These are phyloP conservation scores for Posidonia oceanica DNA, from an alignment of 116 monocot species.

Conservation along the genomic window DNA sequence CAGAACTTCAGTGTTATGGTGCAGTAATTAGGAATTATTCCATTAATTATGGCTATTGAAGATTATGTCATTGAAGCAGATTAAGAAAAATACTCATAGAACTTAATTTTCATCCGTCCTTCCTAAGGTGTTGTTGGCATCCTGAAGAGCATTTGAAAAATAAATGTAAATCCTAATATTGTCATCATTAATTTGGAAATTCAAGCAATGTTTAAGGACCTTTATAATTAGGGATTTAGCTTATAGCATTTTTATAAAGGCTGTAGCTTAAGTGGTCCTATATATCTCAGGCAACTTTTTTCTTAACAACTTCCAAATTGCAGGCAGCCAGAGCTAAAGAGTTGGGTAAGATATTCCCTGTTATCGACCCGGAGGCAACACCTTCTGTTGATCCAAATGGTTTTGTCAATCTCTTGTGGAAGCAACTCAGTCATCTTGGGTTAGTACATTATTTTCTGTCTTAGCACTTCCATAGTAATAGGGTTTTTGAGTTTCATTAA, in stretches of 20 bases:
- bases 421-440: slow-evolving; percentile 91
- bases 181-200: no score
- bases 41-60: no score
- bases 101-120: neutral
- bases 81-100: no score
- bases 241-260: no score
- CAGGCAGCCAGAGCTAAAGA: slow-evolving; percentile 62
- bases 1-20: no score
- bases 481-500: neutral
- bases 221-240: neutral
- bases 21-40: no score
- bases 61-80: no score
- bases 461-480: neutral
- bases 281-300: neutral
- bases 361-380: slow-evolving; percentile 37
- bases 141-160: no score
- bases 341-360: slow-evolving; percentile 64
- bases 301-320: neutral
- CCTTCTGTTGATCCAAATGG: slow-evolving; percentile 45
- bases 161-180: no score
- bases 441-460: neutral
- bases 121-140: no score
- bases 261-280: neutral
- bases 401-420: slow-evolving; percentile 70
- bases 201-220: no score